Base-by-base conservation (phyloP, 2,329 filamentous ascomycete species). In the Cordyceps militaris region DNA sequence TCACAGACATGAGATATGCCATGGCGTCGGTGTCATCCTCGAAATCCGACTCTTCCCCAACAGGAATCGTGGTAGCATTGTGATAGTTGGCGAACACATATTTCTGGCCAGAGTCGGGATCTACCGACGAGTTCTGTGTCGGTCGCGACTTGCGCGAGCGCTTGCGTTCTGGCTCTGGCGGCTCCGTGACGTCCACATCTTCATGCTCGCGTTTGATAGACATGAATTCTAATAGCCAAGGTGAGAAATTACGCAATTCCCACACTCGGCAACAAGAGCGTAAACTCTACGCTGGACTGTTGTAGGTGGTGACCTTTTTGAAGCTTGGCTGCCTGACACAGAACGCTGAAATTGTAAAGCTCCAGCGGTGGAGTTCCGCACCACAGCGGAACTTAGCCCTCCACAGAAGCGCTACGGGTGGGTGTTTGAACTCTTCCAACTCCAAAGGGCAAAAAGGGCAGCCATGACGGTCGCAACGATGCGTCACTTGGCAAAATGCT, bases 51-150 rank as follows among this genome's bases (percentile, higher is more conserved):
- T 86, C 84, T 40, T 83, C 79, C 50, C 81, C 80, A 10, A 68
- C 71, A 3, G 74, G 69, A 42, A 74, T 70, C 2, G 74, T 75
- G 3, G 74, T 70, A n/a, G 69, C 62, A 60, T 79, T 75, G 47
- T 83, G 79, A 14, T 83, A 71, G n/a, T 80, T 80, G 7, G 86
- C 85, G 64, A 91, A 88, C 44, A 87, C 87, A 65, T 84, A 83
- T 70, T 84, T 82, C 71, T 90, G 87, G 42, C 88, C 88, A 70
- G 84, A 89, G 2, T 83, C 81, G 10, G 83, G 79, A 67, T 90
- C 80, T 59, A 85, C 77, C 50, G 73, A 71, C 4, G 74, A 73
- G 62, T 75, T 72, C 59, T 76, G 70, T 55, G 75, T 71, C 53
- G 74, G 71, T 60, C 70, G 71, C 58, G 70, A 60, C 61, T 64